These are phyloP conservation scores for Diphasiastrum complanatum DNA, from an alignment of 83 land plant genomes.

Conservation along the genomic window DNA sequence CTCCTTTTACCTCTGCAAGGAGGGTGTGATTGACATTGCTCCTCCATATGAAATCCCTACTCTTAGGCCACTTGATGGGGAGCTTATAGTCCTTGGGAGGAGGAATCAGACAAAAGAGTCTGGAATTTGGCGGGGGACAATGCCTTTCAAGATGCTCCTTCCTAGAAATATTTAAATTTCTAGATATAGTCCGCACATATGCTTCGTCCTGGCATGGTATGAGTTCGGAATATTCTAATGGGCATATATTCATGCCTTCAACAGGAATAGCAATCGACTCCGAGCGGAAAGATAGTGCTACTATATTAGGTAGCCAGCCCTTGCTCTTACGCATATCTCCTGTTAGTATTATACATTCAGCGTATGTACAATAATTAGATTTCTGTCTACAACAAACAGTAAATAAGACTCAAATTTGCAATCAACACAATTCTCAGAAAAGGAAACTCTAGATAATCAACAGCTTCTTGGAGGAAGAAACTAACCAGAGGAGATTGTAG, in stretches of 20 bases:
- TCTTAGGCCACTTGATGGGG: constrained; percentile 71
- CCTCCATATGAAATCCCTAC: constrained; percentile 74
- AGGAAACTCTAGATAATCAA: no score
- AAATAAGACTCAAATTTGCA: no score
- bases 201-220: constrained; percentile 70
- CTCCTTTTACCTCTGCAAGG: constrained; percentile 86
- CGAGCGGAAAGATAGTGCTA: no score
- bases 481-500: no score
- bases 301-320: no score
- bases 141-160: constrained; percentile 69
- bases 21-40: constrained; percentile 78
- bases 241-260: constrained; percentile 59
- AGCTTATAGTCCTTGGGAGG: constrained; percentile 70
- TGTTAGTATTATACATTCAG: no score
- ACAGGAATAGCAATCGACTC: no score
- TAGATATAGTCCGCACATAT: constrained; percentile 27
- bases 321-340: no score
- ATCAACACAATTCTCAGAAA: no score
- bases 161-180: constrained; percentile 37
- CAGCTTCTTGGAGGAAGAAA: no score
- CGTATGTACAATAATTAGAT: no score
- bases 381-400: no score
- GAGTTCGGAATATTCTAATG: constrained; percentile 48
- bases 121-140: constrained; percentile 55
- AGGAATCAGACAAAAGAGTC: constrained; percentile 70